phyloP scores from a whole-genome alignment of 225 moss, liverwort and hornwort genomes.

The Anthoceros angustus region DNA sequence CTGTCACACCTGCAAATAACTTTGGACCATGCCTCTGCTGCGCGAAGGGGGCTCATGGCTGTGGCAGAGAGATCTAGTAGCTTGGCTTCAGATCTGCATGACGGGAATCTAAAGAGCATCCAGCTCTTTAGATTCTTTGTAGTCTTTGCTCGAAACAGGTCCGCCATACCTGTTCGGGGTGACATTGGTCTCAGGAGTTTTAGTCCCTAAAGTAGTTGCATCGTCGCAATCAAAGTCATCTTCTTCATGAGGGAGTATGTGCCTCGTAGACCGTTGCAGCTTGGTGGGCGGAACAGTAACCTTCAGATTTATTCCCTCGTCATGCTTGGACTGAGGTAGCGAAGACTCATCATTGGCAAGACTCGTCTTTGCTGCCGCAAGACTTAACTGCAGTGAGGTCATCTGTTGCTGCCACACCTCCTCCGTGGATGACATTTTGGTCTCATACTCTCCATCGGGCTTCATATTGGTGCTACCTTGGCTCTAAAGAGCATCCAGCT shows the following conservation, averaged over 20 bases:
- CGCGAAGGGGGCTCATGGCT: not conserved
- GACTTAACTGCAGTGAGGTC: slow-evolving; percentile 80
- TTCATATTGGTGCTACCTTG: slow-evolving; percentile 73
- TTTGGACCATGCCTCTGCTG: not conserved
- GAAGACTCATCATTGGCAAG: slow-evolving; percentile 58
- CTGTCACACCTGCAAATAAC: not conserved
- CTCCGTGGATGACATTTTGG: slow-evolving; percentile 96
- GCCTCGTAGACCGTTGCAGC: slow-evolving; percentile 47
- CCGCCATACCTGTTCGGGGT: slow-evolving; percentile 57
- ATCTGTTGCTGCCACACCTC: slow-evolving; percentile 99
- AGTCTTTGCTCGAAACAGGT: slow-evolving; percentile 34
- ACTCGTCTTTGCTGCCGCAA: slow-evolving; percentile 91
- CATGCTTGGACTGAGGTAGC: slow-evolving; percentile 42
- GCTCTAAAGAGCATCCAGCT: too few species aligned
- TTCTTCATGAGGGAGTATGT: slow-evolving; percentile 61
- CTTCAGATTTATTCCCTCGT: slow-evolving; percentile 52
- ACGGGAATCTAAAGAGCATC: too few species aligned
- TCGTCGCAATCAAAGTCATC: slow-evolving; percentile 88
- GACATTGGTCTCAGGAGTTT: slow-evolving; percentile 61
- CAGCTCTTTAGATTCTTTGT: slow-evolving; percentile 38
- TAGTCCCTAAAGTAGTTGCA: slow-evolving; percentile 60
- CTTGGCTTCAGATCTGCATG: not conserved
- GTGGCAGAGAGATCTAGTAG: not conserved
- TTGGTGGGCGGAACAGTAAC: slow-evolving; percentile 27
- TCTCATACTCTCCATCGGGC: slow-evolving; percentile 92